Conservation (phyloP, 805 yeast species). For the Candida endomychidarum region DNA sequence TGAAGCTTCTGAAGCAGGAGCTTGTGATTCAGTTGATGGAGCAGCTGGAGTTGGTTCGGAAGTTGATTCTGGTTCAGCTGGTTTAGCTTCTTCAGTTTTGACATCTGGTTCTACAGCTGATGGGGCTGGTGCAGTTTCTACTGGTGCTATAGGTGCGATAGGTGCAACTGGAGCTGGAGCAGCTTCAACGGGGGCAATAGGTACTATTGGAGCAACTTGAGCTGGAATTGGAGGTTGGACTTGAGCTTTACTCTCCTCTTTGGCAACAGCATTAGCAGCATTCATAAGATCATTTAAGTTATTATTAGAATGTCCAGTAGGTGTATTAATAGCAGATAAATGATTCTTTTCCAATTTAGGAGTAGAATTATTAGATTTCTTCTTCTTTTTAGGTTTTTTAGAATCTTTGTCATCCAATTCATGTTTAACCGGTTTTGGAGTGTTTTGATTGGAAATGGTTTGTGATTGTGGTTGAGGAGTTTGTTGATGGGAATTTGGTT, state of each 20-base stretch:
- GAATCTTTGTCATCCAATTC: slow-evolving; percentile 38
- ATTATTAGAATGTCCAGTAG: slow-evolving; percentile 11
- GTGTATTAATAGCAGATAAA: slow-evolving; percentile 1
- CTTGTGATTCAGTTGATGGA: slow-evolving; percentile 2
- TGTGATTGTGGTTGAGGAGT: slow-evolving; percentile 15
- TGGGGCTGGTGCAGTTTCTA: background rate
- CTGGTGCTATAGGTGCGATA: slow-evolving; percentile 1
- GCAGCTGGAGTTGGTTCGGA: slow-evolving; percentile 4
- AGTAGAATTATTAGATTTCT: slow-evolving; percentile 24
- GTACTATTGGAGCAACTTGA: slow-evolving; percentile 1
- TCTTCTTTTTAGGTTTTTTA: slow-evolving; percentile 14
- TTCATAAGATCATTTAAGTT: slow-evolving; percentile 30
- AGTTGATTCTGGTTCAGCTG: background rate
- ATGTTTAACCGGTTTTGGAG: slow-evolving; percentile 25
- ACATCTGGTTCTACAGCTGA: background rate
- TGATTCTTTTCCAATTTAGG: slow-evolving; percentile 16
- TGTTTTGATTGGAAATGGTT: slow-evolving; percentile 1
- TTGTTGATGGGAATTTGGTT: slow-evolving; percentile 15
- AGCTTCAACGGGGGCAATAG: slow-evolving; percentile 4
- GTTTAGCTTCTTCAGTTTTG: no score
- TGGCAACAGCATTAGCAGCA: slow-evolving; percentile 24
- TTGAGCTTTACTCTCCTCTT: slow-evolving; percentile 12
- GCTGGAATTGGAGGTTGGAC: slow-evolving; percentile 1
- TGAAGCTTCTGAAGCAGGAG: slow-evolving; percentile 11
- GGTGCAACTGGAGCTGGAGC: slow-evolving; percentile 7